Evolutionary conservation across 73 alveolate genomes (phyloP), one percentile per base, ranked within the genome.

Genomic region (Stentor roeselii): DNA sequence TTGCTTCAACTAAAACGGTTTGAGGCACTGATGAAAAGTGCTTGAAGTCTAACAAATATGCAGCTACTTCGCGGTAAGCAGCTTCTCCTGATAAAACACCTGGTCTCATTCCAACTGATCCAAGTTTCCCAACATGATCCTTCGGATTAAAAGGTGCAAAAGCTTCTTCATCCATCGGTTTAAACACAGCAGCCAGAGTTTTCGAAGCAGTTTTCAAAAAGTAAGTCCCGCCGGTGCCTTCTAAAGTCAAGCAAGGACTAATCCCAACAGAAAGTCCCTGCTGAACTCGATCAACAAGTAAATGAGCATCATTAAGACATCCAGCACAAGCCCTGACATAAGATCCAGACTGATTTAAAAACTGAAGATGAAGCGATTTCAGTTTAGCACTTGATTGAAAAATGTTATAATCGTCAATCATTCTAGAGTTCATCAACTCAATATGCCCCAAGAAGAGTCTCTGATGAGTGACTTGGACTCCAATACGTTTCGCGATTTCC

Each of bases 91-190:
- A 93, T 58, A 93, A 90, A 60, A 97, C 96, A 0, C 99, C 99
- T 60, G 84, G 82, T 87, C 99, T 82, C 39, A 96, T 93, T 39
- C 93, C 93, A 39, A 88, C 84, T 42, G 91, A 59, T 27, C 99
- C 98, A 80, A 95, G 90, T 37, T 92, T 88, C 30, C 95, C 97
- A 30, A 85, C 86, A 90, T 94, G 92, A 15, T 99, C 99, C 78
- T 97, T 88, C 4, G 98, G 99, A 85, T 97, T 97, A 85, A 94
- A 93, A 6, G 99, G 99, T n/a, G 99, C 98, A 90, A 88, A 96
- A 39, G 98, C 96, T 88, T 97, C 99, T 86, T 97, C 99, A 90
- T 97, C 99, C 60, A 94, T 84, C 3, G 99, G 99, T 78, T 97
- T 97, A 83, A 97, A 97, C 40, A 97, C 86, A 3, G 98, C 99